phyloP scores from a whole-genome alignment of 1,284 basidiomycete genomes.

The Ganoderma lucidum region DNA sequence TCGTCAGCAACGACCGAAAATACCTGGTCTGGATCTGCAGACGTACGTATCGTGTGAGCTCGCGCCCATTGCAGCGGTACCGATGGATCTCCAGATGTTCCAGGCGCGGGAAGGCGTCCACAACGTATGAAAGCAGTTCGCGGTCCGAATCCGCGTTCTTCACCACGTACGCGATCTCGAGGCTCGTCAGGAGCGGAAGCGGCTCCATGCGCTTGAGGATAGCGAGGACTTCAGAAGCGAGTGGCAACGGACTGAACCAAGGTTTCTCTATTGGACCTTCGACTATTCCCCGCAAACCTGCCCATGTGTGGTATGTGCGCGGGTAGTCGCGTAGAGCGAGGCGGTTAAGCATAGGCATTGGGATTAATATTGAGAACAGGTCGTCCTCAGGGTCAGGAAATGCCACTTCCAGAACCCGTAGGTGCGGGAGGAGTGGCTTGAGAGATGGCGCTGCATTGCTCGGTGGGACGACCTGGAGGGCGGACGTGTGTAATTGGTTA shows the following conservation, averaged over 20 bases:
- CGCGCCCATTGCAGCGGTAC: background rate
- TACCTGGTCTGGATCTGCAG: background rate
- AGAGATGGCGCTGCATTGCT: background rate
- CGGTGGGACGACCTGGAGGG: background rate
- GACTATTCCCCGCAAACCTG: background rate
- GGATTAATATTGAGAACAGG: background rate
- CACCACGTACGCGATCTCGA: background rate
- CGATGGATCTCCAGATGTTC: background rate
- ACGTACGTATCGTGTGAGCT: background rate
- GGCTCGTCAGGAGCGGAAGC: background rate
- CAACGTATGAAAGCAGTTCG: background rate
- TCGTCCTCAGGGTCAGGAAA: background rate
- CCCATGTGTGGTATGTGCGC: background rate
- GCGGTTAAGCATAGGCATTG: background rate
- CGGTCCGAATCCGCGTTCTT: background rate
- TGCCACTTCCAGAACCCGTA: background rate
- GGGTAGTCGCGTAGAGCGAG: background rate
- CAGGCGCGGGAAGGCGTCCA: background rate
- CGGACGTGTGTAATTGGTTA: background rate
- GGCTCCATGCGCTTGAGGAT: background rate
- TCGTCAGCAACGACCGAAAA: background rate
- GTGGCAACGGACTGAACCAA: background rate
- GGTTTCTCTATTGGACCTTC: background rate
- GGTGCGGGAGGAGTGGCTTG: background rate
- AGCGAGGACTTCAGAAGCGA: background rate